Base-by-base conservation (phyloP, 495 filamentous ascomycete species). In the Aspergillus ostianus region DNA sequence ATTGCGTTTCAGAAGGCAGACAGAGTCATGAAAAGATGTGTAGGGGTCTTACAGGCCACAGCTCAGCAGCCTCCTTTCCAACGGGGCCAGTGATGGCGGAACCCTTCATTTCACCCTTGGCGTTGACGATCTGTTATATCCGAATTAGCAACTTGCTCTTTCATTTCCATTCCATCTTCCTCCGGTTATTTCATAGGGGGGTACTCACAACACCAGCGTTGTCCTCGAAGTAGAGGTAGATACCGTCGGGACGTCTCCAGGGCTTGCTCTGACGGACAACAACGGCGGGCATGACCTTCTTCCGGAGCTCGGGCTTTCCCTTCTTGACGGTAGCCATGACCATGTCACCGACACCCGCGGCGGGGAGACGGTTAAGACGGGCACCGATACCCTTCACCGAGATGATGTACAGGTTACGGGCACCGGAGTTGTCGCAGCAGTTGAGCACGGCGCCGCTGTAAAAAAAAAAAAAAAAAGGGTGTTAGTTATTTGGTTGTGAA, bases 311-410 rank as follows among this genome's bases (percentile, higher is more conserved):
- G 52, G 94, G 93, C 90, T 98, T 98, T 77, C 93, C 92, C 90
- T 99, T 99, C 90, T 99, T 98, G 81, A 99, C 95, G 63, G 95
- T 98, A 60, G 93, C 92, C 95, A 98, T 98, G 70, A 98, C 95
- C 94, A 98, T 98, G 83, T 98, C 94, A 68, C 93, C 93, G 70
- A 98, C 95, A 85, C 94, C 94, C 54, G 89, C 94, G 70, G 95
- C 95, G 67, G 94, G 94, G 64, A 99, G 88, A 77, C 94, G 87
- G 85, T 99, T 99, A 63, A 99, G 90, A 65, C 94, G 92, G 65
- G 94, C 95, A 84, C 94, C 95, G 73, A 94, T 92, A 83, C 94
- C 94, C 85, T 94, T 96, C 79, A 99, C 95, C 75, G 95, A 94
- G 83, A 99, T 98, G 87, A 99, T 97, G 90, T 98, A 99, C 64